phyloP scores from a whole-genome alignment of 306 rosid genomes.

The Fragaria vesca region DNA sequence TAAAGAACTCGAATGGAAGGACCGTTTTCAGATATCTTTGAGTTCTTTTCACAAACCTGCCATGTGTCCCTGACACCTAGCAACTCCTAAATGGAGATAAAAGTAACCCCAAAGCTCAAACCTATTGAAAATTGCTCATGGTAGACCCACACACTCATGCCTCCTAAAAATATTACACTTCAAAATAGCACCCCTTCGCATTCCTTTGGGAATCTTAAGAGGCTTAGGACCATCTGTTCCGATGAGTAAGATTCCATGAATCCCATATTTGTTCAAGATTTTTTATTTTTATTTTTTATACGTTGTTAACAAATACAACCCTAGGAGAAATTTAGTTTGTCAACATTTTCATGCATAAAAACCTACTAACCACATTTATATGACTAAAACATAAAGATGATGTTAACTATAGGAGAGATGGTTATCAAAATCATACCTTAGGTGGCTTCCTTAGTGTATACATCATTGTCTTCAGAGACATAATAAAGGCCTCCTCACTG shows the following conservation, averaged over 20 bases:
- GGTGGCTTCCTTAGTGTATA: slow-evolving; percentile 70
- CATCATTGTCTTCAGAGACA: slow-evolving; percentile 74
- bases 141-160: not conserved
- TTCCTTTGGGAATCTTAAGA: not conserved
- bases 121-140: not conserved
- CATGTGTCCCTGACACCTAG: not conserved
- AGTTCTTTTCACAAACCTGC: not conserved
- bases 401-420: not conserved
- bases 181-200: not conserved
- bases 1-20: no score
- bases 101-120: not conserved
- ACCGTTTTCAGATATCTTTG: not conserved
- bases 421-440: slow-evolving; percentile 40
- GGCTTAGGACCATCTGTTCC: no score
- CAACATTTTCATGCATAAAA: not conserved
- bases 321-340: no score
- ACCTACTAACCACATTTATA: not conserved
- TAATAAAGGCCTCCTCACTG: slow-evolving; percentile 54
- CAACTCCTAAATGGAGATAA: not conserved
- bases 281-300: no score
- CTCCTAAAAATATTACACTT: not conserved
- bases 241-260: not conserved
- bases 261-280: not conserved
- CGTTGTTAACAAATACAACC: no score
- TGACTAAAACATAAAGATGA: not conserved